Percentiles rank a stretch among this genome's conserved stretches.
These are phyloP conservation scores for Colletotrichum sp. DNA, from an alignment of 2,329 filamentous ascomycete genomes.

Conservation along the genomic window DNA sequence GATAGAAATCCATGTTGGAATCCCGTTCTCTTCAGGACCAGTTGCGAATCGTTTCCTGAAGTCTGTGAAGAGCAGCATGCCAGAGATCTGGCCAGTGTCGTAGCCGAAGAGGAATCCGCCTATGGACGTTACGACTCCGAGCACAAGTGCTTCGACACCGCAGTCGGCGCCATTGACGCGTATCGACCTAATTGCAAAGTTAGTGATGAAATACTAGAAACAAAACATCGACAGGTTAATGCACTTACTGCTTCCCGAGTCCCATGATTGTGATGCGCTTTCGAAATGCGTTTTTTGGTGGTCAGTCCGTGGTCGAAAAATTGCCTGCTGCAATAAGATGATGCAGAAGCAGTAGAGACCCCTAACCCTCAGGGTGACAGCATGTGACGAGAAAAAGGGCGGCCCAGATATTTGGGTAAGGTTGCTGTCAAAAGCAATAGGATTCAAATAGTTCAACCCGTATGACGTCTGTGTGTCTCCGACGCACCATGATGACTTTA, in stretches of 20 bases:
- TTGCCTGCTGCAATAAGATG: too few species aligned
- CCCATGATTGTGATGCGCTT: conserved; percentile 6
- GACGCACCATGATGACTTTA: conserved; percentile 9
- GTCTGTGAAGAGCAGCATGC: conserved; percentile 54
- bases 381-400: neutral
- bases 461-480: neutral
- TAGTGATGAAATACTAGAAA: neutral
- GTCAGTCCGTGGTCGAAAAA: too few species aligned
- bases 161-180: conserved; percentile 47
- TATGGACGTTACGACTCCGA: conserved; percentile 59
- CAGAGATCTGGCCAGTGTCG: conserved; percentile 65
- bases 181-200: conserved; percentile 35
- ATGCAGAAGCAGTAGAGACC: neutral
- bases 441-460: neutral
- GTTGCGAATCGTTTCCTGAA: conserved; percentile 63
- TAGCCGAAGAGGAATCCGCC: conserved; percentile 69
- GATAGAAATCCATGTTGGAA: conserved; percentile 43
- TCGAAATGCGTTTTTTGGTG: neutral
- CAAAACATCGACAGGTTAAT: neutral
- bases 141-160: conserved; percentile 42
- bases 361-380: neutral
- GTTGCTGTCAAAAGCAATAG: neutral
- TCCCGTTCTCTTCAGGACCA: conserved; percentile 34
- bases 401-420: neutral
- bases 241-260: conserved; percentile 15